These are phyloP conservation scores for Aspergillus brasiliensis DNA, from an alignment of 2,329 filamentous ascomycete genomes.

Conservation along the genomic window DNA sequence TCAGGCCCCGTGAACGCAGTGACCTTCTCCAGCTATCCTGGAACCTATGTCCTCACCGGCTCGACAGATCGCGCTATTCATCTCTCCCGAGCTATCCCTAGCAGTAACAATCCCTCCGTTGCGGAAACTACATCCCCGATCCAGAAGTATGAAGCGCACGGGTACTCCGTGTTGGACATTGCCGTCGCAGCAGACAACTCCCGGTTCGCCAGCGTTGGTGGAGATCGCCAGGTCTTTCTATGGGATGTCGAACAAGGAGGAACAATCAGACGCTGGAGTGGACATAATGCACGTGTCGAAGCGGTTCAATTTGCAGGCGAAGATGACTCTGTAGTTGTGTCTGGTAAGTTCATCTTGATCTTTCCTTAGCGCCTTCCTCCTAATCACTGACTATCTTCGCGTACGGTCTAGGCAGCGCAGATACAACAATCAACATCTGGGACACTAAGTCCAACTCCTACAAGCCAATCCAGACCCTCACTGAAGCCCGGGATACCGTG, in stretches of 20 bases:
- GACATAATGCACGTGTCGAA: conserved; percentile 75
- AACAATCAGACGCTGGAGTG: conserved; percentile 73
- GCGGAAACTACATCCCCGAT: conserved; percentile 60
- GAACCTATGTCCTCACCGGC: conserved; percentile 80
- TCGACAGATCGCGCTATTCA: conserved; percentile 82
- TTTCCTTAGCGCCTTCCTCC: not conserved
- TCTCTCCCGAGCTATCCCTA: conserved; percentile 69
- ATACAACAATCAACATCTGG: conserved; percentile 48
- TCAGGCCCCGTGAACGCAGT: conserved; percentile 72
- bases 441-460: conserved; percentile 43
- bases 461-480: conserved; percentile 47
- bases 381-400: not conserved
- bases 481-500: conserved; percentile 46
- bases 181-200: conserved; percentile 74
- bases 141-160: conserved; percentile 86
- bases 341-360: conserved; percentile 40
- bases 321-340: conserved; percentile 71
- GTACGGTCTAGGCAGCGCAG: conserved; percentile 39
- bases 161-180: conserved; percentile 86
- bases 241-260: conserved; percentile 88
- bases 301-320: conserved; percentile 76
- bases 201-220: conserved; percentile 81
- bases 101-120: conserved; percentile 36
- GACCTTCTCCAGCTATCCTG: conserved; percentile 70
- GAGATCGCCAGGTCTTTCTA: conserved; percentile 86